These are phyloP conservation scores for Starmerella ratchasimensis DNA, from an alignment of 805 yeast genomes.

Conservation along the genomic window DNA sequence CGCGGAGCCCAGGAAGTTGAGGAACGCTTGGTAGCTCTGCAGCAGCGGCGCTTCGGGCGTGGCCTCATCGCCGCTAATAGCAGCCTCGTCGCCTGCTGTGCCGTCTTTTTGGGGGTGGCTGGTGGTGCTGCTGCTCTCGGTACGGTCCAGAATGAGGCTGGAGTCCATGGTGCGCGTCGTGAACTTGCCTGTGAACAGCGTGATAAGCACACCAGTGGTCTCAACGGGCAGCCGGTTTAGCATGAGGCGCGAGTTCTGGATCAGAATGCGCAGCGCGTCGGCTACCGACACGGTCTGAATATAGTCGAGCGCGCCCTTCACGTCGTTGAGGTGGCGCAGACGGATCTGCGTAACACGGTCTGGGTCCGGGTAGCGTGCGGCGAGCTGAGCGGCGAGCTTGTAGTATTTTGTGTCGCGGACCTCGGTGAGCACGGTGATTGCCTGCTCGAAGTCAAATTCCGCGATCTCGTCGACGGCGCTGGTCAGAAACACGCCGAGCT, in stretches of 20 bases:
- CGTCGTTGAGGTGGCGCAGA: conserved; percentile 49
- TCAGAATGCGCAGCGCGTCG: conserved; percentile 59
- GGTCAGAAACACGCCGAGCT: conserved; percentile 44
- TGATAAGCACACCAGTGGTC: conserved; percentile 68
- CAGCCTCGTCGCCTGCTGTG: too few relatives aligned
- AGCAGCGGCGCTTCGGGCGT: conserved; percentile 23
- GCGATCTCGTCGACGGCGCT: conserved; percentile 26
- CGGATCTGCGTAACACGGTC: conserved; percentile 63
- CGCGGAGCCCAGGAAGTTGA: conserved; percentile 34
- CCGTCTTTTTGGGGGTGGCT: too few relatives aligned
- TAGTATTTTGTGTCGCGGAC: conserved; percentile 61
- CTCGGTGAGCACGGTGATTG: conserved; percentile 36
- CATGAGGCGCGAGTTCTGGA: conserved; percentile 49
- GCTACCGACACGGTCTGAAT: conserved; percentile 57
- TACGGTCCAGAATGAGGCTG: not conserved
- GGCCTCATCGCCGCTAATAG: not conserved
- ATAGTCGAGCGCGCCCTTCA: conserved; percentile 46
- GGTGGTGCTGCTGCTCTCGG: not conserved
- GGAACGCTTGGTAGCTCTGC: conserved; percentile 45
- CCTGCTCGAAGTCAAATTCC: conserved; percentile 51
- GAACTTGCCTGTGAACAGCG: conserved; percentile 79
- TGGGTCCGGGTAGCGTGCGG: conserved; percentile 60
- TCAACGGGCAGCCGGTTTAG: conserved; percentile 61
- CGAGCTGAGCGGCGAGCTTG: conserved; percentile 52
- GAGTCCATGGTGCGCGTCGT: not conserved